These are phyloP conservation scores for Begonia loranthoides DNA, from an alignment of 306 rosid species.

Conservation along the genomic window DNA sequence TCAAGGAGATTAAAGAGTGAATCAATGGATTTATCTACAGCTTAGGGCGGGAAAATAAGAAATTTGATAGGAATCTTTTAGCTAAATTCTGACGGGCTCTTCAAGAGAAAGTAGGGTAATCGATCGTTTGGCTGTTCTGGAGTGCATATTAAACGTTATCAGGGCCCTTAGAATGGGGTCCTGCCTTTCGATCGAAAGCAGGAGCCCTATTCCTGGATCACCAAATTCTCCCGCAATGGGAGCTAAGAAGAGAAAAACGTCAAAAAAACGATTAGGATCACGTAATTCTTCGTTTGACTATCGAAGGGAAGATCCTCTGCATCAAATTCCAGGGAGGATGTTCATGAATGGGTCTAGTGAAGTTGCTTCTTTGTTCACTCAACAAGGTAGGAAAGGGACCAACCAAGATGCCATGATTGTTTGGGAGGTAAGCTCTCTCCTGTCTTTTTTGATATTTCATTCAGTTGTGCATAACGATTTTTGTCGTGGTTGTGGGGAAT, in stretches of 20 bases:
- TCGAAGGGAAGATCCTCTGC: constrained; percentile 62
- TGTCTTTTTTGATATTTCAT: not conserved
- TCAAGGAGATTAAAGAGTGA: not conserved
- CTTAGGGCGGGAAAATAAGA: not conserved
- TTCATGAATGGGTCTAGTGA: constrained; percentile 63
- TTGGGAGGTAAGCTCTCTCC: constrained; percentile 73
- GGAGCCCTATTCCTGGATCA: constrained; percentile 70
- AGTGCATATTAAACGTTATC: constrained; percentile 70
- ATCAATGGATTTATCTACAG: not conserved
- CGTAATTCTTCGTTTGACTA: constrained; percentile 52
- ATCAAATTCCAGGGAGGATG: constrained; percentile 62
- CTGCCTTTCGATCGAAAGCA: constrained; percentile 96
- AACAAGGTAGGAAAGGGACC: constrained; percentile 94
- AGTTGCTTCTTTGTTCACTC: constrained; percentile 74
- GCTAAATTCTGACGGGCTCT: constrained; percentile 49
- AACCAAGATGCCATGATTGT: constrained; percentile 99
- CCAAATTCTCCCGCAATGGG: constrained; percentile 32
- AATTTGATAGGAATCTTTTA: not conserved
- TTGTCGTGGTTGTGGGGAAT: too few relatives aligned
- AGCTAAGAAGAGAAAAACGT: constrained; percentile 25
- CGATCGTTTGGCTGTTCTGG: constrained; percentile 54
- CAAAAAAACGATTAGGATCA: constrained; percentile 34
- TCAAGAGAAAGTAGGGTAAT: constrained; percentile 31
- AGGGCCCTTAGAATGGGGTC: constrained; percentile 99
- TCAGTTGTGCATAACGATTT: too few relatives aligned